phyloP scores from a whole-genome alignment of 352 stramenopile genomes.

The Elongisporangium prolatum region DNA sequence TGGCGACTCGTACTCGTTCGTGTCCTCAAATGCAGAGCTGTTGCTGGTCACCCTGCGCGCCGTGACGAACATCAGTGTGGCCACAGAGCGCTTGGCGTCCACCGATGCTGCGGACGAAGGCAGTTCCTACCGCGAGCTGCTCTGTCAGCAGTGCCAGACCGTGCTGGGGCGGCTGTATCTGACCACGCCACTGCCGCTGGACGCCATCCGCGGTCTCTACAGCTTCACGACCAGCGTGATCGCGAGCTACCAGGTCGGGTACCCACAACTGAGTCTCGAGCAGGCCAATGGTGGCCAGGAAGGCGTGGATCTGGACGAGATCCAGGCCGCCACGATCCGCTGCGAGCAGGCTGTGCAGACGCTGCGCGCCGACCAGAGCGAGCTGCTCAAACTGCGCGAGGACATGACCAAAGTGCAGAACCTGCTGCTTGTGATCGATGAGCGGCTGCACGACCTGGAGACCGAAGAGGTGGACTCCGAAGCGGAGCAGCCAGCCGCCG shows the following conservation, averaged over 20 bases:
- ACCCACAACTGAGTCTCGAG: slow-evolving; percentile 27
- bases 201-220: slow-evolving; percentile 62
- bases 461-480: slow-evolving; percentile 44
- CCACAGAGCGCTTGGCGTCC: slow-evolving; percentile 45
- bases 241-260: slow-evolving; percentile 76
- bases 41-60: slow-evolving; percentile 72
- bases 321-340: slow-evolving; percentile 19
- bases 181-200: slow-evolving; percentile 55
- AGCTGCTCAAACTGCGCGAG: slow-evolving; percentile 46
- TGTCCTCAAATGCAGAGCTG: slow-evolving; percentile 68
- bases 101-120: slow-evolving; percentile 43
- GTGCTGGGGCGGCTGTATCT: slow-evolving; percentile 76
- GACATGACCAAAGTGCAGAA: slow-evolving; percentile 80
- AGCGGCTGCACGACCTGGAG: slow-evolving; percentile 62
- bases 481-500: slow-evolving; percentile 2
- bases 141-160: slow-evolving; percentile 78
- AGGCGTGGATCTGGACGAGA: slow-evolving; percentile 12
- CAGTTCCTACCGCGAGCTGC: slow-evolving; percentile 68
- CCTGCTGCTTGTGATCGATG: slow-evolving; percentile 68
- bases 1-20: slow-evolving; percentile 77
- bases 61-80: slow-evolving; percentile 55
- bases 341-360: slow-evolving; percentile 32
- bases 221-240: slow-evolving; percentile 74
- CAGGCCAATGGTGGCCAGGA: slow-evolving; percentile 6
- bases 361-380: slow-evolving; percentile 39